phyloP scores from a whole-genome alignment of 495 filamentous ascomycete genomes.

The Aspergillus campestris region DNA sequence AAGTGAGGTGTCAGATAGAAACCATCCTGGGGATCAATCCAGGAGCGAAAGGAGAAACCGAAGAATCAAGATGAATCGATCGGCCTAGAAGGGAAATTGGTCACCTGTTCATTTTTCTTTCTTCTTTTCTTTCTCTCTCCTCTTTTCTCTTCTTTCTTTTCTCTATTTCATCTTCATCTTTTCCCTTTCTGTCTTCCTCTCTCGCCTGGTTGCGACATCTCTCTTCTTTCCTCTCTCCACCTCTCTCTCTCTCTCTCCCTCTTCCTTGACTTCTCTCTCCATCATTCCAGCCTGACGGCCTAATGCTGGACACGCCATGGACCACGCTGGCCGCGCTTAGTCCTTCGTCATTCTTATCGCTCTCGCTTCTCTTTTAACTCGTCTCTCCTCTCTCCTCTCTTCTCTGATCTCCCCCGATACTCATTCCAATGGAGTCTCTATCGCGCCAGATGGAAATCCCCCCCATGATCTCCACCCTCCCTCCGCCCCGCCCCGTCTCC shows the following conservation, averaged over 20 bases:
- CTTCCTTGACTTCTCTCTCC: neutral
- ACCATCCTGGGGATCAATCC: too few relatives aligned
- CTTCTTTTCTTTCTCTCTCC: neutral
- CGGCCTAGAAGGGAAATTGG: too few relatives aligned
- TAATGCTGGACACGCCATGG: slow-evolving; percentile 15
- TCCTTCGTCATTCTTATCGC: neutral
- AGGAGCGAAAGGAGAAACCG: too few relatives aligned
- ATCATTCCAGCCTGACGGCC: slow-evolving; percentile 18
- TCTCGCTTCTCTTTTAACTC: neutral
- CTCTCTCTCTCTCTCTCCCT: slow-evolving; percentile 1
- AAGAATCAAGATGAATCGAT: neutral
- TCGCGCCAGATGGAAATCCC: slow-evolving; percentile 4
- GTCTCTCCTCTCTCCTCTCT: neutral
- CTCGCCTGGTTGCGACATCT: too few relatives aligned
- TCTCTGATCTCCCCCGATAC: neutral
- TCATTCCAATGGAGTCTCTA: slow-evolving; percentile 2
- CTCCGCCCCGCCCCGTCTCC: slow-evolving; percentile 27
- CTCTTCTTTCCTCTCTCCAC: neutral
- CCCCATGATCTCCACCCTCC: slow-evolving; percentile 25
- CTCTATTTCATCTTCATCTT: neutral
- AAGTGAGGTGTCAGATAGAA: too few relatives aligned
- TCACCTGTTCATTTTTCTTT: neutral
- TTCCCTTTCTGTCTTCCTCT: neutral
- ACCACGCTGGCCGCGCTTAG: slow-evolving; percentile 17
- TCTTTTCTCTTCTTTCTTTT: slow-evolving; percentile 1